Conservation (phyloP, 2,329 filamentous ascomycete genomes). For the Madurella mycetomatis region DNA sequence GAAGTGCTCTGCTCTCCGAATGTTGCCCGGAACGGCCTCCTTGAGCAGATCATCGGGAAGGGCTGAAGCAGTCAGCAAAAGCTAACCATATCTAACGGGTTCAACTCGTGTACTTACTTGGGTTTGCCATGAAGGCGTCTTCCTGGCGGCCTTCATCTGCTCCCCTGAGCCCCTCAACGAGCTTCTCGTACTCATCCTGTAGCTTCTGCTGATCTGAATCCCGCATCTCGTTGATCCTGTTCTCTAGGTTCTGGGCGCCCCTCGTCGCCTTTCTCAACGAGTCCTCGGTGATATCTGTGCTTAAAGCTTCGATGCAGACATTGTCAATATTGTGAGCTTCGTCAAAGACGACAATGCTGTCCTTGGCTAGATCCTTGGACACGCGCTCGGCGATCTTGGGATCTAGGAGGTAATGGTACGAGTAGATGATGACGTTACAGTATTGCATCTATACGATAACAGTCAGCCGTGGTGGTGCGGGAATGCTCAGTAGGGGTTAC, state of each 20-base stretch:
- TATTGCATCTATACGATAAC: conserved; percentile 71
- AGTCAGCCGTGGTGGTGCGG: not conserved
- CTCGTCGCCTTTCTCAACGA: conserved; percentile 85
- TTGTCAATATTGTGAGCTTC: conserved; percentile 99
- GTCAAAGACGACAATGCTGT: conserved; percentile 98
- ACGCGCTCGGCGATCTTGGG: conserved; percentile 96
- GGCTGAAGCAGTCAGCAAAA: conserved; percentile 43
- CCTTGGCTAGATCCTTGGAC: conserved; percentile 92
- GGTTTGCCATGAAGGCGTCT: conserved; percentile 96
- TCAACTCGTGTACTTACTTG: conserved; percentile 39
- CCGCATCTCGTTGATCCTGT: conserved; percentile 90
- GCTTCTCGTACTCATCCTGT: conserved; percentile 90
- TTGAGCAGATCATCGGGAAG: conserved; percentile 90
- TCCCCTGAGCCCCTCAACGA: conserved; percentile 85
- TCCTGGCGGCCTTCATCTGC: conserved; percentile 87
- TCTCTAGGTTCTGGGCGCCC: conserved; percentile 85
- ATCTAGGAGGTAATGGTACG: conserved; percentile 95
- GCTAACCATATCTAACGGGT: too few relatives aligned
- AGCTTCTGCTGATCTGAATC: conserved; percentile 92
- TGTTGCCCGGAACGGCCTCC: conserved; percentile 95
- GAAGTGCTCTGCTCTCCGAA: conserved; percentile 92
- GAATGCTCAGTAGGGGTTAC: conserved; percentile 20
- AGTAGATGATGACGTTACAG: conserved; percentile 99
- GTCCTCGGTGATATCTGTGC: conserved; percentile 94
- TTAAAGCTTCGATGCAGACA: conserved; percentile 95